Percentiles rank a stretch among this genome's conserved stretches.
phyloP scores from a whole-genome alignment of 805 yeast genomes.

The Candida ascalaphidarum region DNA sequence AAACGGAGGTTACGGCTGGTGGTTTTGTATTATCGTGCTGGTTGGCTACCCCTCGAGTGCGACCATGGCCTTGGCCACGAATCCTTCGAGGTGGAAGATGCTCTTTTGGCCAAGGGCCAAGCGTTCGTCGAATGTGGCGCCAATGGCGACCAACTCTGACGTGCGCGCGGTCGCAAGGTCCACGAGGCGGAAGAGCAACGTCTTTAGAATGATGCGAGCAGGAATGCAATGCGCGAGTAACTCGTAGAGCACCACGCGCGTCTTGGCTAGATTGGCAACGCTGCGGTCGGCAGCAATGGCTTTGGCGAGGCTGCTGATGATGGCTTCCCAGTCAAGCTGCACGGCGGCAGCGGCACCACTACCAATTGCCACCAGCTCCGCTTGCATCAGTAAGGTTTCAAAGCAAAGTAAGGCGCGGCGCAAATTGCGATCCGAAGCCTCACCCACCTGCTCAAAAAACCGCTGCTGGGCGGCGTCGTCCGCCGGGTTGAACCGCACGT shows the following conservation, averaged over 20 bases:
- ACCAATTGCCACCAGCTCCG: slow-evolving; percentile 36
- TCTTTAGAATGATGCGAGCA: slow-evolving; percentile 68
- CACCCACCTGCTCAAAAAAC: slow-evolving; percentile 45
- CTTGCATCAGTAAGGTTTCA: slow-evolving; percentile 74
- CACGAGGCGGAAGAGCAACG: slow-evolving; percentile 36
- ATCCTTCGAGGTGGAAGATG: slow-evolving; percentile 93
- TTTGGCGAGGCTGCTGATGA: slow-evolving; percentile 56
- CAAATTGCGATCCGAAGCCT: slow-evolving; percentile 57
- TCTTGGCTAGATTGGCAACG: slow-evolving; percentile 51
- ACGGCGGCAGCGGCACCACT: slow-evolving; percentile 10
- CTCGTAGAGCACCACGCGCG: slow-evolving; percentile 71
- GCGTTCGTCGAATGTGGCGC: slow-evolving; percentile 75
- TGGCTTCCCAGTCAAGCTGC: slow-evolving; percentile 85
- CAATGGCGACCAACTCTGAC: slow-evolving; percentile 44
- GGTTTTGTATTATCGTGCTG: too few relatives aligned
- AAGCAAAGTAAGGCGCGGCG: slow-evolving; percentile 70
- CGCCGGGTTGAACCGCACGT: slow-evolving; percentile 29
- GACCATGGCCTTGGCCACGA: slow-evolving; percentile 82
- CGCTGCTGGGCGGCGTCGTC: slow-evolving; percentile 22
- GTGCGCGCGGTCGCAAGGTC: slow-evolving; percentile 19
- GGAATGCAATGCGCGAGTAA: slow-evolving; percentile 91
- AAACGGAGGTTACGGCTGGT: too few relatives aligned
- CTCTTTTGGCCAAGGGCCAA: slow-evolving; percentile 79
- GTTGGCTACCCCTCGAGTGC: too few relatives aligned
- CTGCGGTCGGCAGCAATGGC: slow-evolving; percentile 53